These are phyloP conservation scores for Delonix regia DNA, from an alignment of 306 rosid species.

Conservation along the genomic window DNA sequence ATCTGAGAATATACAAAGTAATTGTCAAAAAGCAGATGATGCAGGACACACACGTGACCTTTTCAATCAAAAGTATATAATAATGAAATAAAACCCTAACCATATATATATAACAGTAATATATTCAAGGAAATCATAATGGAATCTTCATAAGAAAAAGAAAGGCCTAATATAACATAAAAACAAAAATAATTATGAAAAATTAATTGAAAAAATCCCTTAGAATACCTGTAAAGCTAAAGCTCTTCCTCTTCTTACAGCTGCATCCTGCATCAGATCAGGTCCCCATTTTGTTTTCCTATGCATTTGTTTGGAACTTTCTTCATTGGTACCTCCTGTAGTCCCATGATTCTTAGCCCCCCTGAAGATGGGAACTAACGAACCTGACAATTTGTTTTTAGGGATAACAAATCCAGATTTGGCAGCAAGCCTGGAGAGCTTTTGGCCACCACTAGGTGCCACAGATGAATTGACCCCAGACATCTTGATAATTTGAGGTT, in stretches of 20 bases:
- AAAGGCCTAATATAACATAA: neutral
- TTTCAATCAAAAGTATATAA: slow-evolving; percentile 29
- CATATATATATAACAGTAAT: slow-evolving; percentile 14
- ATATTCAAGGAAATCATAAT: slow-evolving; percentile 22
- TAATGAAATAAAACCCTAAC: slow-evolving; percentile 2
- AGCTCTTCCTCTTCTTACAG: slow-evolving; percentile 72
- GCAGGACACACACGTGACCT: neutral
- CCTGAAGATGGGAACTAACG: slow-evolving; percentile 74
- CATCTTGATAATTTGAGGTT: slow-evolving; percentile 48
- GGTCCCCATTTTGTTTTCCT: slow-evolving; percentile 90
- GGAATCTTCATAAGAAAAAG: neutral
- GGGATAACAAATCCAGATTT: slow-evolving; percentile 96
- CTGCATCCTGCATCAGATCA: slow-evolving; percentile 70
- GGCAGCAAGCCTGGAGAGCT: slow-evolving; percentile 73
- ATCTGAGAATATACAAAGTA: slow-evolving; percentile 8
- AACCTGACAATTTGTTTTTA: slow-evolving; percentile 87
- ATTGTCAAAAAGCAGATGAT: neutral
- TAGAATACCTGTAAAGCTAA: slow-evolving; percentile 83
- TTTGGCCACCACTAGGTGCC: slow-evolving; percentile 54
- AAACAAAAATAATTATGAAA: slow-evolving; percentile 16
- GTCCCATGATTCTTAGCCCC: slow-evolving; percentile 59
- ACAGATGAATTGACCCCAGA: slow-evolving; percentile 61
- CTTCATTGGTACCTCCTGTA: slow-evolving; percentile 54
- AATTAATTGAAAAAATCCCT: slow-evolving; percentile 27
- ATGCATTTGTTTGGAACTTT: slow-evolving; percentile 57